phyloP scores from a whole-genome alignment of 1,284 basidiomycete species.

The Leucoagaricus sp. region DNA sequence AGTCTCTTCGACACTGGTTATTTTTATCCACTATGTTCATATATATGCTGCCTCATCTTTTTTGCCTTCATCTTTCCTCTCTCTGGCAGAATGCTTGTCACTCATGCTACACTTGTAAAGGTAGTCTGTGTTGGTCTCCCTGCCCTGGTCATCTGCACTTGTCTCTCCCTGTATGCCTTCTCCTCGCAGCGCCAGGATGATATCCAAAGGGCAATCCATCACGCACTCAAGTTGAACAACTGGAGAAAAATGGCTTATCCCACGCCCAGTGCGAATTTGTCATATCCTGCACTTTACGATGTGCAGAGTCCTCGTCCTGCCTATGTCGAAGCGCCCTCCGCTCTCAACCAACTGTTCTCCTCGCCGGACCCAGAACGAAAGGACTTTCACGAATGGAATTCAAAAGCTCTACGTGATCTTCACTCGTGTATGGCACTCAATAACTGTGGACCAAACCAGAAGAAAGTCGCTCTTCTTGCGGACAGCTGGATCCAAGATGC shows the following conservation, averaged over 20 bases:
- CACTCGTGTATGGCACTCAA: conserved; percentile 22
- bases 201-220: background rate
- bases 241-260: background rate
- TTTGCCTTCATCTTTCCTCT: too few species aligned
- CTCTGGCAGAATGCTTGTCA: background rate
- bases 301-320: too few species aligned
- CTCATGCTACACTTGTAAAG: background rate
- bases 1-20: background rate
- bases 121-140: background rate
- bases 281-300: background rate
- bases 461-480: conserved; percentile 26
- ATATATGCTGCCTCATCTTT: too few species aligned
- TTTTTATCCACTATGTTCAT: too few species aligned
- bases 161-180: background rate
- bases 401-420: conserved; percentile 22
- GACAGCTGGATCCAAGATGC: conserved; percentile 25
- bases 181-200: background rate
- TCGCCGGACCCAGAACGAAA: conserved; percentile 14
- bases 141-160: background rate
- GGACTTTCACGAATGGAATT: conserved; percentile 28
- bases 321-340: conserved; percentile 8
- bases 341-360: conserved; percentile 12
- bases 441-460: conserved; percentile 26
- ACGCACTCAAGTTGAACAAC: too few species aligned
- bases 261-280: background rate